Conservation (phyloP, 2,329 filamentous ascomycete species). For the Botrytis aclada region DNA sequence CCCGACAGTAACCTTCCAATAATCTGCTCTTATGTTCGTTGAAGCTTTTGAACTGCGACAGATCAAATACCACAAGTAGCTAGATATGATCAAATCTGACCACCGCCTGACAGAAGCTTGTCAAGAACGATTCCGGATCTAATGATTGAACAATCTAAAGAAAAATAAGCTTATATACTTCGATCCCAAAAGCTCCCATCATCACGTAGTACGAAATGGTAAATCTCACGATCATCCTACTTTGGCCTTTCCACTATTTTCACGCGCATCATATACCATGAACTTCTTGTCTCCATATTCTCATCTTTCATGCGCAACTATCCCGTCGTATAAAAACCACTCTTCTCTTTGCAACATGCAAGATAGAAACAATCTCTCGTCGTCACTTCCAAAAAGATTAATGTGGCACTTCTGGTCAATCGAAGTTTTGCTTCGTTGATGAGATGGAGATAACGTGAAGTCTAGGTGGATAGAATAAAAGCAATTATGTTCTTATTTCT, state of each 20-base stretch:
- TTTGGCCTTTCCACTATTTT: not conserved
- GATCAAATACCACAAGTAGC: not conserved
- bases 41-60: rapidly evolving
- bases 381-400: rapidly evolving
- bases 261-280: not conserved
- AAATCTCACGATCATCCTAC: not conserved
- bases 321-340: not conserved
- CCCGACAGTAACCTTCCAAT: rapidly evolving
- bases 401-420: not conserved
- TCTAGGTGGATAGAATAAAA: rapidly evolving
- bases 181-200: too few species aligned
- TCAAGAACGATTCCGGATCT: not conserved
- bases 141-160: not conserved
- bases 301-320: not conserved
- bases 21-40: too few species aligned
- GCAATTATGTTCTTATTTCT: rapidly evolving
- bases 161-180: not conserved
- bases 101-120: not conserved
- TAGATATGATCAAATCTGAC: not conserved
- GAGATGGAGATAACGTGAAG: not conserved
- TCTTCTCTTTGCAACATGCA: not conserved
- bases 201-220: not conserved
- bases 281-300: not conserved
- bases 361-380: not conserved
- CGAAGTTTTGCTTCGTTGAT: not conserved